A percentile compares a stretch with the other conserved stretches of the same genome.
phyloP scores from a whole-genome alignment of 2,329 filamentous ascomycete genomes.

The Coniosporium tulheliwenetii region DNA sequence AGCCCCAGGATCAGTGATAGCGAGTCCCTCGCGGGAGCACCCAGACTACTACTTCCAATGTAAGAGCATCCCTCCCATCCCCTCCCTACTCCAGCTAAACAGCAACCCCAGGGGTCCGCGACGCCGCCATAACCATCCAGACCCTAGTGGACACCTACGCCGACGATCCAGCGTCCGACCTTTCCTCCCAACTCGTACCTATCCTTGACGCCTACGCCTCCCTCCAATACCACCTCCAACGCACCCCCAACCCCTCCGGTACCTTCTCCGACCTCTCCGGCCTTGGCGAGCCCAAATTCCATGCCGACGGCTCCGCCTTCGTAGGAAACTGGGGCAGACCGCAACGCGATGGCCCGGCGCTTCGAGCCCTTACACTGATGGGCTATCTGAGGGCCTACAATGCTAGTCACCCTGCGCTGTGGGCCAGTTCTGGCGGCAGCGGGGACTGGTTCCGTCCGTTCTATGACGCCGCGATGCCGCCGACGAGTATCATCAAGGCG shows the following conservation, averaged over 20 bases:
- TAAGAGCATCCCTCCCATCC: conserved; percentile 3
- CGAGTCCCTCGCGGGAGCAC: conserved; percentile 22
- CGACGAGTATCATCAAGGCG: conserved; percentile 45
- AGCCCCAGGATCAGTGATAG: conserved; percentile 23
- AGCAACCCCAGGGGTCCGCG: conserved; percentile 21
- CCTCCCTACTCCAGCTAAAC: background rate
- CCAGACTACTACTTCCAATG: conserved; percentile 31
- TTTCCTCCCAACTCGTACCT: conserved; percentile 12
- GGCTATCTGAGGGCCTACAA: conserved; percentile 53
- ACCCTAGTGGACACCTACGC: conserved; percentile 24
- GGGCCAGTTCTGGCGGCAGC: background rate
- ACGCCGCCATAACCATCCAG: conserved; percentile 26
- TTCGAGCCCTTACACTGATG: conserved; percentile 59
- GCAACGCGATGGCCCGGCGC: conserved; percentile 63
- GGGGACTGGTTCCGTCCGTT: conserved; percentile 29
- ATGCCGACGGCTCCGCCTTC: conserved; percentile 47
- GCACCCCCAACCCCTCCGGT: conserved; percentile 21
- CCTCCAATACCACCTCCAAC: conserved; percentile 20
- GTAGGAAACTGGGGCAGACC: conserved; percentile 61
- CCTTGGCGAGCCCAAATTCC: conserved; percentile 44
- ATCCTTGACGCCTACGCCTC: conserved; percentile 17
- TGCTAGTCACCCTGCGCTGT: conserved; percentile 19
- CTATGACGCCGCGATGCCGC: conserved; percentile 42
- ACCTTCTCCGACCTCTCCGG: conserved; percentile 17
- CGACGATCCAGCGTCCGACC: conserved; percentile 13